Conservation (phyloP, 2,329 filamentous ascomycete genomes). For the Tolypocladium pustulatum region DNA sequence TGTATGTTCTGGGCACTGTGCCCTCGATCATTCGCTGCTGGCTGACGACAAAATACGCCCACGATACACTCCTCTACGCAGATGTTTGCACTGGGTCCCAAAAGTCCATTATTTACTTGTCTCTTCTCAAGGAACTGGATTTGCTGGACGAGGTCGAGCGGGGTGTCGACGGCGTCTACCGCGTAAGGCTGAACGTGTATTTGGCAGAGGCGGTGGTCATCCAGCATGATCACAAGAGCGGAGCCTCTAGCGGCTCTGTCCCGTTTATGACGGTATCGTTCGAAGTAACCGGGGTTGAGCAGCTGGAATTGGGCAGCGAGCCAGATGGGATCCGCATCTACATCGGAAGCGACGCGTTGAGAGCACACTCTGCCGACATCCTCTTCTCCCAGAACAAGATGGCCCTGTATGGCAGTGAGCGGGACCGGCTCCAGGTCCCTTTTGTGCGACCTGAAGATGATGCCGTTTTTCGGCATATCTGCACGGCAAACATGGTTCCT, state of each 20-base stretch:
- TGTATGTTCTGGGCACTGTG: slow-evolving; percentile 78
- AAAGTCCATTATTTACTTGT: slow-evolving; percentile 69
- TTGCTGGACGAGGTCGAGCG: slow-evolving; percentile 56
- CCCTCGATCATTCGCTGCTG: slow-evolving; percentile 94
- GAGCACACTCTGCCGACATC: slow-evolving; percentile 80
- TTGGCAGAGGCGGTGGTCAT: slow-evolving; percentile 82
- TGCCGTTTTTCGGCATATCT: slow-evolving; percentile 64
- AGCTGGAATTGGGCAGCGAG: slow-evolving; percentile 22
- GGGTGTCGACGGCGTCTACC: slow-evolving; percentile 53
- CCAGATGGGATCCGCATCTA: slow-evolving; percentile 69
- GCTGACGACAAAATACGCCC: slow-evolving; percentile 83
- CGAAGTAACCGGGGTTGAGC: slow-evolving; percentile 53
- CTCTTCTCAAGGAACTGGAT: slow-evolving; percentile 64
- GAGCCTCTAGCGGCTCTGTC: slow-evolving; percentile 58
- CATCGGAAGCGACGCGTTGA: slow-evolving; percentile 78
- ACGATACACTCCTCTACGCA: slow-evolving; percentile 80
- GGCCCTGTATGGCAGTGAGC: slow-evolving; percentile 76
- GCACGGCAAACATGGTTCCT: slow-evolving; percentile 45
- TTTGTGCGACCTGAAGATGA: slow-evolving; percentile 90
- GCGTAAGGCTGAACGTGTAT: slow-evolving; percentile 72
- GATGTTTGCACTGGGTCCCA: slow-evolving; percentile 89
- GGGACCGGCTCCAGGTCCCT: slow-evolving; percentile 79
- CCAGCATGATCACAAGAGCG: slow-evolving; percentile 61
- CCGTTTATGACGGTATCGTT: slow-evolving; percentile 76
- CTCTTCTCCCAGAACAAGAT: slow-evolving; percentile 87